Percentiles rank a stretch among this genome's conserved stretches.
Evolutionary conservation across 805 yeast species (phyloP).

Genomic region (Zygotorulaspora chibaensis): DNA sequence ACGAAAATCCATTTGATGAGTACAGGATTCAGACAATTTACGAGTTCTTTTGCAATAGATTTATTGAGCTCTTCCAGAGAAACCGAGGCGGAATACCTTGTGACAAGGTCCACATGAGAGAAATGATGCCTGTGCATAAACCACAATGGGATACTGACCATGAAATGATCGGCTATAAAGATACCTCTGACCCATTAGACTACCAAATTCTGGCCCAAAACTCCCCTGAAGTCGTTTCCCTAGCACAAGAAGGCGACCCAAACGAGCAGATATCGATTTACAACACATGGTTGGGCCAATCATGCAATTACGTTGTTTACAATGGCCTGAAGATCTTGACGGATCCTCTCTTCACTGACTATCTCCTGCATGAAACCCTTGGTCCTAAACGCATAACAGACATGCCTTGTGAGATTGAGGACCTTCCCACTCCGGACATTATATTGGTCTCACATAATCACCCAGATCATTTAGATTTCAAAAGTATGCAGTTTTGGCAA

Average conservation of each 20-base stretch:
- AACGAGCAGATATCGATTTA: conserved; percentile 15
- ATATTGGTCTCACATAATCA: conserved; percentile 89
- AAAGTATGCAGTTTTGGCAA: conserved; percentile 42
- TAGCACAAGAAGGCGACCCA: conserved; percentile 11
- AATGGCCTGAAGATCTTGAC: conserved; percentile 72
- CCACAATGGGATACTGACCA: conserved; percentile 45
- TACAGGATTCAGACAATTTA: conserved; percentile 85
- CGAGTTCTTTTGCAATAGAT: conserved; percentile 72
- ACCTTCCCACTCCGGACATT: conserved; percentile 64
- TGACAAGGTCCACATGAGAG: conserved; percentile 44
- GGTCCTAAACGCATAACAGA: conserved; percentile 86
- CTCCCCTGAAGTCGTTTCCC: conserved; percentile 18
- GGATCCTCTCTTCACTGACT: conserved; percentile 76
- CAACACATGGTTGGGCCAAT: conserved; percentile 91
- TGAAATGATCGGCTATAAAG: conserved; percentile 3
- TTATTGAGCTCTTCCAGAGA: conserved; percentile 64
- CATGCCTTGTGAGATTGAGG: conserved; percentile 62
- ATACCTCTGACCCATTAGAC: conserved; percentile 15
- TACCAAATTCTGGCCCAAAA: conserved; percentile 5
- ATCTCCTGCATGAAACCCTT: conserved; percentile 52
- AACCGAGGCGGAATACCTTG: conserved; percentile 58
- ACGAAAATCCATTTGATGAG: conserved; percentile 86
- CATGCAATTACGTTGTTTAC: conserved; percentile 71
- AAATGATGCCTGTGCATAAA: conserved; percentile 51
- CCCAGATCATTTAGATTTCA: conserved; percentile 86